Evolutionary conservation across 805 yeast species (phyloP), one percentile per base, ranked within the genome.

Genomic region (Kodamaea kakaduensis): DNA sequence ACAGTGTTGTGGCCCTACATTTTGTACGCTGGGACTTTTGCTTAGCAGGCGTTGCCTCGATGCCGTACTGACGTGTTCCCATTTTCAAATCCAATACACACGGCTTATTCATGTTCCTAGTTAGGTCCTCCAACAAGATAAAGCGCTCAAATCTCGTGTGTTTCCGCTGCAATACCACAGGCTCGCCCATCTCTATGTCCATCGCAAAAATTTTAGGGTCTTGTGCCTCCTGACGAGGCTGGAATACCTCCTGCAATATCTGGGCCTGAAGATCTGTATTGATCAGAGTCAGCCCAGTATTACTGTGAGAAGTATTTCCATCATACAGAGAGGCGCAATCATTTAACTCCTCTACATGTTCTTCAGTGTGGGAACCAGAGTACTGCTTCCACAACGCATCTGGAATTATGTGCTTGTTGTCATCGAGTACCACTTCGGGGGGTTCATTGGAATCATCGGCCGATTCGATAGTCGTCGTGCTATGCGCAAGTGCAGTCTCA

Each of bases 31-130:
- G 98, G 1, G 96, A 85, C 31, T 63, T 54, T 51, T 79, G 82
- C 59, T 93, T 93, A 32, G 77, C 62, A 9, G 61, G 56, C 5
- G 71, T 69, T 0, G 97, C 97, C 44, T 88, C 95, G n/a, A 90
- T 82, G 7, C 99, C 98, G 51, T 93, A 93, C 59, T 93, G 99
- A 40, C 99, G 71, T 0, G 99, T 90, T 0, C 99, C 99, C 97
- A 93, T 93, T 55, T 93, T 93, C 48, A 93, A 67, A 60, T 93
- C 99, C 32, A 93, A 64, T 0, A 90, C 97, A 54, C 96, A 89
- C 0, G 98, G 97, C 44, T 74, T 75, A 19, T 61, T 66, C 79
- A 90, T 78, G 16, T 86, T 85, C 36, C 80, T 73, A 0, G 97
- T 93, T 32, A 93, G 63, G 61, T 93, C 99, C 54, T 94, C 98